These are phyloP conservation scores for Oemleria cerasiformis DNA, from an alignment of 306 rosid species.

Conservation along the genomic window DNA sequence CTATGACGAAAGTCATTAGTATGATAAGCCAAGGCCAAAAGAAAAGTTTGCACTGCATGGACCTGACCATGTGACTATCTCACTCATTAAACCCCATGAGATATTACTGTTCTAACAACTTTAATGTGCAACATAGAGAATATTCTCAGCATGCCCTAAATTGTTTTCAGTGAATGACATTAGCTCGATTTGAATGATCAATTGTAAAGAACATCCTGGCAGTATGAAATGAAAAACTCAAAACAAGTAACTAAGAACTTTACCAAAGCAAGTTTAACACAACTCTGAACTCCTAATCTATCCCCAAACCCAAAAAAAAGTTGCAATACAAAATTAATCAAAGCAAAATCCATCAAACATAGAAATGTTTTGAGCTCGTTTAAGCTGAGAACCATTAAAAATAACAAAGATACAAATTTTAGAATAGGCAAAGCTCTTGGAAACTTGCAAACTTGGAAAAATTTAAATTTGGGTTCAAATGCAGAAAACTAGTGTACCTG, in stretches of 20 bases:
- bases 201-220: background rate
- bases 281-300: background rate
- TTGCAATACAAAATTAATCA: background rate
- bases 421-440: background rate
- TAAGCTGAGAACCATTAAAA: background rate
- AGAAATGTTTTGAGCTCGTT: background rate
- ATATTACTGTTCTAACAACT: background rate
- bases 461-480: background rate
- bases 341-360: background rate
- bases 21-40: background rate
- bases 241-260: background rate
- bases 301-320: background rate
- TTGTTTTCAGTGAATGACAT: background rate
- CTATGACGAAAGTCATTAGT: background rate
- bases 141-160: background rate
- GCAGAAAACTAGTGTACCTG: slow-evolving; percentile 32
- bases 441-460: background rate
- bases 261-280: background rate
- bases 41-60: background rate
- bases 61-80: background rate
- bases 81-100: background rate
- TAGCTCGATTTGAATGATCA: background rate
- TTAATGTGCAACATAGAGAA: background rate
- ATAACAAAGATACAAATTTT: background rate
- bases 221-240: background rate